Conservation (phyloP, 2,329 filamentous ascomycete species). For the Raffaelea albimanens region DNA sequence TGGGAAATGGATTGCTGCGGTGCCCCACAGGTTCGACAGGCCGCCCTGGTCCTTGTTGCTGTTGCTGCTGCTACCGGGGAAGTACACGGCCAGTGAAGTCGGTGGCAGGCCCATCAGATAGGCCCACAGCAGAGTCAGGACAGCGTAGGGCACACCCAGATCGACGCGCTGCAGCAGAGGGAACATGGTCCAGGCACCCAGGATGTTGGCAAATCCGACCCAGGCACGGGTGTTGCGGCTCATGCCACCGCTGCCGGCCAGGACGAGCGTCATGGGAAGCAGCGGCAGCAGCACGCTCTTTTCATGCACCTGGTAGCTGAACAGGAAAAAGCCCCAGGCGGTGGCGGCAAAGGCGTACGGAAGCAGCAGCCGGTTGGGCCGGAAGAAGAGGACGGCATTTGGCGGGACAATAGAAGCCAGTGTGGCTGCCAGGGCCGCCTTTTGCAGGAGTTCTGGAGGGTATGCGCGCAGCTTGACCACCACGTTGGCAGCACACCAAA, state of each 20-base stretch:
- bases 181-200: conserved; percentile 89
- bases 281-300: conserved; percentile 91
- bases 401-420: conserved; percentile 68
- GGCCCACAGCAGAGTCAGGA: conserved; percentile 80
- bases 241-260: conserved; percentile 70
- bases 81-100: conserved; percentile 60
- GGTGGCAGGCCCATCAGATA: conserved; percentile 85
- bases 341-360: conserved; percentile 74
- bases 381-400: conserved; percentile 68
- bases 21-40: conserved; percentile 40
- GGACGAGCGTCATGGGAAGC: conserved; percentile 82
- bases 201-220: conserved; percentile 91
- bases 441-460: conserved; percentile 62
- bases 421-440: conserved; percentile 65
- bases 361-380: conserved; percentile 66
- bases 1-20: conserved; percentile 57
- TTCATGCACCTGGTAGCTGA: conserved; percentile 96
- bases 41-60: conserved; percentile 27
- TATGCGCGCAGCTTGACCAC: conserved; percentile 78
- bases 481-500: conserved; percentile 91
- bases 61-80: conserved; percentile 26
- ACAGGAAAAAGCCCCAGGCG: conserved; percentile 95
- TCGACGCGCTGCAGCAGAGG: conserved; percentile 81
- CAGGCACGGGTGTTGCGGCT: conserved; percentile 70
- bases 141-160: conserved; percentile 72